Base-by-base conservation (phyloP, 192 early-diverging fungal genomes). In the Coemansia guatemalensis region DNA sequence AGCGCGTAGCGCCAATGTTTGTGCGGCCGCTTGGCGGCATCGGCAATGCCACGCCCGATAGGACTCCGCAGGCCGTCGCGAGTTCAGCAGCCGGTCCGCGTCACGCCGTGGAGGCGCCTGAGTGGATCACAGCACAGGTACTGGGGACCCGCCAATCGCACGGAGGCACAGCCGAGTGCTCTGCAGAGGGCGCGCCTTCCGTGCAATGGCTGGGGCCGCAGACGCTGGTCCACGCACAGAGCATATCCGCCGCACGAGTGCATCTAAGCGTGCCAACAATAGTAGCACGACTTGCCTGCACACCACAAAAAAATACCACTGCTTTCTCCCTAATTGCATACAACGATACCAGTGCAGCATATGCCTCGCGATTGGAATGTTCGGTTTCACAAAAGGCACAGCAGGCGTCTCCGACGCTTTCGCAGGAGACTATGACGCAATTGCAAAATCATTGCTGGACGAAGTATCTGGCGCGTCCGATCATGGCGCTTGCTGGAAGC, bases 1-100 rank as follows among this genome's bases (percentile, higher is more conserved):
- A 90, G 54, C 82, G 95, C 9, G 94, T 97, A 25, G 86, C 88
- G 25, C 95, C 91, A 5, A 48, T 86, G 55, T 85, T 87, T 74
- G 62, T 89, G 9, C 75, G 85, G 25, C 62, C 64, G 23, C 49
- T 64, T 44, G 52, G 64, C 39, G 60, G 62, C 56, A 18, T 47
- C 29, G 20, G 41, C 57, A 8, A 39, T 23, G 2, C 12, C 52
- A 52, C 35, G 35, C 35, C 35, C 9, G 35, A 39, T 8, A 17
- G 18, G 22, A 5, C 58, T 29, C 51, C 57, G 23, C 50, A 20
- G 20, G 6, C 56, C 24, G 27, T 26, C 14, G 32, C 56, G 0
- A 5, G 29, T 5, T 44, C 48, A 14, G 32, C 41, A 3, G 30
- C 27, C 8, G 23, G 32, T 18, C 49, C 48, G 30, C 62, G 51